Percentiles rank a stretch among this genome's conserved stretches.
These are phyloP conservation scores for Entomophthora muscae DNA, from an alignment of 371 early-diverging fungal genomes.

Conservation along the genomic window DNA sequence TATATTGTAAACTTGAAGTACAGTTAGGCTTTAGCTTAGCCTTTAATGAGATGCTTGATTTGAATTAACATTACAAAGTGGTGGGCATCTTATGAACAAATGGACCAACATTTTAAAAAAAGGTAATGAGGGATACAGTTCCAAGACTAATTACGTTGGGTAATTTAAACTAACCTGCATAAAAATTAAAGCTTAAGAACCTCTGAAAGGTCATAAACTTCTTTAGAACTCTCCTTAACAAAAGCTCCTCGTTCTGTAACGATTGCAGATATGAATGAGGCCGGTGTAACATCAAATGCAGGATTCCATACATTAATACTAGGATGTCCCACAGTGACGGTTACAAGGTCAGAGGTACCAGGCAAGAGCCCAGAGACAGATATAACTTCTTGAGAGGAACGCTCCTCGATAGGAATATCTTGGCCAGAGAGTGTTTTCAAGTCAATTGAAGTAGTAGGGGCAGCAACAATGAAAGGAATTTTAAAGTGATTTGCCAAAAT, in stretches of 20 bases:
- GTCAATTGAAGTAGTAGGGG: constrained; percentile 86
- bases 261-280: constrained; percentile 67
- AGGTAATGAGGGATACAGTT: too few species aligned
- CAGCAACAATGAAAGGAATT: constrained; percentile 86
- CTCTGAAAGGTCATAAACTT: neutral
- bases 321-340: constrained; percentile 64
- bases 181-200: too few species aligned
- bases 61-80: too few species aligned
- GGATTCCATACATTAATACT: constrained; percentile 89
- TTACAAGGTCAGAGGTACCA: constrained; percentile 19
- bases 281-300: constrained; percentile 89
- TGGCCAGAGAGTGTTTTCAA: constrained; percentile 41
- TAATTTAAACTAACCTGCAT: too few species aligned
- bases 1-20: too few species aligned
- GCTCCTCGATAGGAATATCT: constrained; percentile 75
- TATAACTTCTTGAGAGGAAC: constrained; percentile 58
- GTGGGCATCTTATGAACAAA: too few species aligned
- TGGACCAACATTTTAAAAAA: too few species aligned
- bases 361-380: constrained; percentile 37
- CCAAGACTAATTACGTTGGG: too few species aligned
- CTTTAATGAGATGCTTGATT: too few species aligned
- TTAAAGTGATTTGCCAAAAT: constrained; percentile 70
- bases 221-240: constrained; percentile 23
- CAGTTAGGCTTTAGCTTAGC: too few species aligned
- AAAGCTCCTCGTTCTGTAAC: constrained; percentile 85